These are phyloP conservation scores for Saccharum spontaneum DNA, from an alignment of 176 grass and related monocot genomes.

Conservation along the genomic window DNA sequence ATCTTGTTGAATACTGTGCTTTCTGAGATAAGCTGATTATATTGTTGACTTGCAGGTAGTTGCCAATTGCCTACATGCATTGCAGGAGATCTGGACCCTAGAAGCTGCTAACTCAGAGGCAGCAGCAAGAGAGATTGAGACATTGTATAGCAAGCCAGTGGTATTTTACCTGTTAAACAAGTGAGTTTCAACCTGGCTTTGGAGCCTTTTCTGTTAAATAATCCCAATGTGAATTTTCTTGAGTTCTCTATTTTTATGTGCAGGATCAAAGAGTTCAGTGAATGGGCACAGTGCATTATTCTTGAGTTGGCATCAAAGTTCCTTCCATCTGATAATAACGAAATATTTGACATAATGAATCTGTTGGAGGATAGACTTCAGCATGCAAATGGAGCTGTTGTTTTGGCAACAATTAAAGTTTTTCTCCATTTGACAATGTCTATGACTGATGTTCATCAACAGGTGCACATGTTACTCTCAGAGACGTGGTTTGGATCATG, in stretches of 20 bases:
- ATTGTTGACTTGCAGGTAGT: conserved; percentile 61
- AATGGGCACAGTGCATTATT: conserved; percentile 90
- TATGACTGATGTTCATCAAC: conserved; percentile 99
- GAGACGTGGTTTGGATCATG: conserved; percentile 8
- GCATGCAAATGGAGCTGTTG: conserved; percentile 99
- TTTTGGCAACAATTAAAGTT: conserved; percentile 97
- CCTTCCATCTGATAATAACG: conserved; percentile 87
- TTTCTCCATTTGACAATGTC: conserved; percentile 99
- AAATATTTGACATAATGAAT: conserved; percentile 99
- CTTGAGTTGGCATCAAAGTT: conserved; percentile 92
- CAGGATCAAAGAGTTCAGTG: conserved; percentile 98
- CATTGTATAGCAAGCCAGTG: conserved; percentile 75
- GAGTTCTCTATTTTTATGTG: conserved; percentile 1
- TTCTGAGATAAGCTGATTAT: conserved; percentile 18
- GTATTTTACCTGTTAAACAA: conserved; percentile 92
- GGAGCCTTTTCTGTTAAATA: conserved; percentile 6
- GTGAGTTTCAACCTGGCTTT: conserved; percentile 39
- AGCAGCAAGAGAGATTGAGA: conserved; percentile 84
- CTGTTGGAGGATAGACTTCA: conserved; percentile 98
- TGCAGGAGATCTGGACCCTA: conserved; percentile 95
- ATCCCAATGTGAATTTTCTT: background rate
- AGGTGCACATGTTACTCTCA: conserved; percentile 52
- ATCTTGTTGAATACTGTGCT: background rate
- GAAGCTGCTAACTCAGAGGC: conserved; percentile 84
- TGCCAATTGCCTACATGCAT: conserved; percentile 83